A percentile compares a stretch with the other conserved stretches of the same genome.
These are phyloP conservation scores for Diaporthe ampelina DNA, from an alignment of 2,329 filamentous ascomycete species.

Conservation along the genomic window DNA sequence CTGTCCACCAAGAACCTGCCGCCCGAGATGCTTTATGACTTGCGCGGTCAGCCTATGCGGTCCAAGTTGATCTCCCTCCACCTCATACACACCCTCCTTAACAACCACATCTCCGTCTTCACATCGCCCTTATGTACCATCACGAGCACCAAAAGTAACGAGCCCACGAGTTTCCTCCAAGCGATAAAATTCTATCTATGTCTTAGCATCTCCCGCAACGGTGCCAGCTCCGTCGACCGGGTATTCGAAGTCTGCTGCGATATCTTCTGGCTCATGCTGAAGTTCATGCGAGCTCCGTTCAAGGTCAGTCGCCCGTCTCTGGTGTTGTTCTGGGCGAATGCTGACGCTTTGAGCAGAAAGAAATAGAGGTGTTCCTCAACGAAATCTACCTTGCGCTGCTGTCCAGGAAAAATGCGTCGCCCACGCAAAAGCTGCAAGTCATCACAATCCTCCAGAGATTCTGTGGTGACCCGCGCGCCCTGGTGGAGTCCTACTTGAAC, in stretches of 20 bases:
- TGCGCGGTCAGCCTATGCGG: conserved; percentile 95
- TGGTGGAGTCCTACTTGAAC: conserved; percentile 97
- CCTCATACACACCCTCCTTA: conserved; percentile 93
- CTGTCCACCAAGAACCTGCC: conserved; percentile 92
- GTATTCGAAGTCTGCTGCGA: conserved; percentile 97
- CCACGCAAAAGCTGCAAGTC: conserved; percentile 93
- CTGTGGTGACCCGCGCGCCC: conserved; percentile 85
- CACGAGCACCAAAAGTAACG: conserved; percentile 88
- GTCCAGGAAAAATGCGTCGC: conserved; percentile 86
- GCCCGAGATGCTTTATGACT: conserved; percentile 91
- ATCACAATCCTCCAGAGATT: conserved; percentile 87
- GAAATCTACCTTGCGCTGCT: conserved; percentile 96
- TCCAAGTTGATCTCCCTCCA: conserved; percentile 96
- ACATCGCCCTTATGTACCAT: conserved; percentile 93
- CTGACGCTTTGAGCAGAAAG: conserved; percentile 73
- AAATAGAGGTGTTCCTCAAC: conserved; percentile 97
- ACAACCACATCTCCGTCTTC: conserved; percentile 93
- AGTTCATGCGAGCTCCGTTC: conserved; percentile 91
- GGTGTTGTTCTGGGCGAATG: background rate
- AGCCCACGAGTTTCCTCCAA: conserved; percentile 91
- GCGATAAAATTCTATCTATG: conserved; percentile 98
- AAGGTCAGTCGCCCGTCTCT: conserved; percentile 73
- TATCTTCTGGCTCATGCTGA: conserved; percentile 98
- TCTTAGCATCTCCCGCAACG: conserved; percentile 93
- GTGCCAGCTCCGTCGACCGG: conserved; percentile 89